Conservation (phyloP, 192 early-diverging fungal species). For the Obelidium mucronatum region DNA sequence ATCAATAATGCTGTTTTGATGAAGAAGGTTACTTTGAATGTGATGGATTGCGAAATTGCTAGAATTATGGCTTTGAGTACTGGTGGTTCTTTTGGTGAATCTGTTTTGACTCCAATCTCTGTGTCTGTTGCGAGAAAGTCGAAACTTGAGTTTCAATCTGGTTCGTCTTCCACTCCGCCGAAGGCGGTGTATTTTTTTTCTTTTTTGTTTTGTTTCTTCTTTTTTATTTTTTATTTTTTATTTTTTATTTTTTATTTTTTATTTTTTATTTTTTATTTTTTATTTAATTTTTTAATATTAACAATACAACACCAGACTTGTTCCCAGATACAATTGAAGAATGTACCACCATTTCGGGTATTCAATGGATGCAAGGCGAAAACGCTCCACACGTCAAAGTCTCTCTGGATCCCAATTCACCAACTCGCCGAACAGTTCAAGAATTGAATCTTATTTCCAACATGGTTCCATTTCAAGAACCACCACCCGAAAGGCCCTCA, state of each 20-base stretch:
- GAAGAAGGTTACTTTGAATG: conserved; percentile 72
- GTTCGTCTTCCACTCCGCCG: too few relatives aligned
- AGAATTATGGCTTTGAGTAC: conserved; percentile 52
- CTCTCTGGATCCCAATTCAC: conserved; percentile 19
- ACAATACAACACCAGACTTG: conserved; percentile 71
- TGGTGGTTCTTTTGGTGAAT: conserved; percentile 44
- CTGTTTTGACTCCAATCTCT: conserved; percentile 73
- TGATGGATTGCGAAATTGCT: conserved; percentile 56
- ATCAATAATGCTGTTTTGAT: conserved; percentile 69
- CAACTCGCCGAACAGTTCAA: not conserved
- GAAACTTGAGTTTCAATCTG: conserved; percentile 79
- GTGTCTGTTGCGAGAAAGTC: conserved; percentile 74
- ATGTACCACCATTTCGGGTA: conserved; percentile 57
- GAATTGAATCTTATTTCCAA: not conserved
- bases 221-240: not conserved
- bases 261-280: too few relatives aligned
- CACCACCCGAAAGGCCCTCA: not conserved
- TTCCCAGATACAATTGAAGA: conserved; percentile 76
- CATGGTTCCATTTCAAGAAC: not conserved
- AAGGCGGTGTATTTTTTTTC: too few relatives aligned
- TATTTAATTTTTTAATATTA: not conserved
- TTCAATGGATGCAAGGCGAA: conserved; percentile 65
- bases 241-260: not conserved
- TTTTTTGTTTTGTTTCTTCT: too few relatives aligned
- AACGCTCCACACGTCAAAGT: conserved; percentile 7